Evolutionary conservation across 768 basidiomycete species (phyloP).

Genomic region (Sistotremastrum suecicum): DNA sequence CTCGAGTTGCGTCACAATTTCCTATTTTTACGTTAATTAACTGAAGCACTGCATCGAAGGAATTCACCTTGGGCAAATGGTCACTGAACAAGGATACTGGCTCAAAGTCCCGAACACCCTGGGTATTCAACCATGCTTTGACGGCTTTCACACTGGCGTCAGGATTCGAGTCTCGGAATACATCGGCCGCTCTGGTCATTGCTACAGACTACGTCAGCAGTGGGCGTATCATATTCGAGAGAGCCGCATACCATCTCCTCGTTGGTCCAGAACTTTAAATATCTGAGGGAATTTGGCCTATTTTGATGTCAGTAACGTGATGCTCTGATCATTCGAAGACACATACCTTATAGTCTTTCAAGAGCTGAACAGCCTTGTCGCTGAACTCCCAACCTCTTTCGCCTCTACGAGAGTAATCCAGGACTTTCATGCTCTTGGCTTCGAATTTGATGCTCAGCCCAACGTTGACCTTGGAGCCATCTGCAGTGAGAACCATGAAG

Average conservation of each 20-base stretch:
- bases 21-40: constrained; percentile 24
- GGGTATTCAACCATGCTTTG: constrained; percentile 72
- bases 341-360: constrained; percentile 69
- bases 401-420: constrained; percentile 81
- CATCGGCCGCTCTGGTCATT: constrained; percentile 50
- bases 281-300: constrained; percentile 76
- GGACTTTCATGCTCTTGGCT: constrained; percentile 81
- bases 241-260: constrained; percentile 48
- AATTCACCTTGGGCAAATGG: constrained; percentile 69
- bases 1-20: constrained; percentile 71
- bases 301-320: neutral
- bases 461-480: constrained; percentile 72
- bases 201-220: constrained; percentile 27
- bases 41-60: neutral
- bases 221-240: too few relatives aligned
- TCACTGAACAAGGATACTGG: constrained; percentile 87
- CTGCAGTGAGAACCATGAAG: constrained; percentile 71
- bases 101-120: constrained; percentile 83
- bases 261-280: constrained; percentile 53
- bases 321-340: neutral
- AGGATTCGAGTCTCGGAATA: constrained; percentile 46
- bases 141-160: constrained; percentile 65
- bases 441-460: constrained; percentile 96
- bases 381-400: constrained; percentile 89
- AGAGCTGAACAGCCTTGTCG: constrained; percentile 66